Conservation (phyloP, 2,329 filamentous ascomycete species). For the Fusarium pseudograminearum region DNA sequence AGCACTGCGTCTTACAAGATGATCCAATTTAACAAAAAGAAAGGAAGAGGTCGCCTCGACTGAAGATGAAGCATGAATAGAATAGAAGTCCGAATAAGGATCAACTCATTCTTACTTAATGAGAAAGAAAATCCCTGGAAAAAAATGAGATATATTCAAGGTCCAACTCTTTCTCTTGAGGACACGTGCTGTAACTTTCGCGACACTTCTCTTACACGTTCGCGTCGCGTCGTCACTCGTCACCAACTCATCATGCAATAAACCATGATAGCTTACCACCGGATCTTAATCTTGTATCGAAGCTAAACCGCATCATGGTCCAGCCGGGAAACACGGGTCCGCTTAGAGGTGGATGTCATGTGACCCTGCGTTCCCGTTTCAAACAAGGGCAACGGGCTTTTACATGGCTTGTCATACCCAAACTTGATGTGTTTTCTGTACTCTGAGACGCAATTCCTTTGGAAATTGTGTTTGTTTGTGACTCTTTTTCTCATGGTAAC, state of each 20-base stretch:
- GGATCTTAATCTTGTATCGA: conserved; percentile 4
- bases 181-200: conserved; percentile 18
- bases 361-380: conserved; percentile 19
- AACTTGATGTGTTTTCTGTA: background rate
- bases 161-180: background rate
- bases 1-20: conserved; percentile 26
- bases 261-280: conserved; percentile 4
- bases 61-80: no score
- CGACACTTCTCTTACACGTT: conserved; percentile 27
- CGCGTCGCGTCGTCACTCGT: conserved; percentile 26
- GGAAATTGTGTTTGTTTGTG: conserved; percentile 1
- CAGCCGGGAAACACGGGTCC: conserved; percentile 18
- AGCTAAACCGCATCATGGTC: conserved; percentile 29
- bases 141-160: background rate
- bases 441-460: background rate
- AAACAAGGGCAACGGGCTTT: conserved; percentile 23
- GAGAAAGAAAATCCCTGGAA: background rate
- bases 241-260: background rate
- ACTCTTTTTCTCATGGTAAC: conserved; percentile 14
- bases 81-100: background rate
- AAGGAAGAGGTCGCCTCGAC: background rate
- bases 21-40: background rate
- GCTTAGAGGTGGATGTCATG: conserved; percentile 24
- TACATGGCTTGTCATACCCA: conserved; percentile 16
- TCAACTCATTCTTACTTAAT: background rate